These are phyloP conservation scores for Mycena indigotica DNA, from an alignment of 768 basidiomycete species.

Conservation along the genomic window DNA sequence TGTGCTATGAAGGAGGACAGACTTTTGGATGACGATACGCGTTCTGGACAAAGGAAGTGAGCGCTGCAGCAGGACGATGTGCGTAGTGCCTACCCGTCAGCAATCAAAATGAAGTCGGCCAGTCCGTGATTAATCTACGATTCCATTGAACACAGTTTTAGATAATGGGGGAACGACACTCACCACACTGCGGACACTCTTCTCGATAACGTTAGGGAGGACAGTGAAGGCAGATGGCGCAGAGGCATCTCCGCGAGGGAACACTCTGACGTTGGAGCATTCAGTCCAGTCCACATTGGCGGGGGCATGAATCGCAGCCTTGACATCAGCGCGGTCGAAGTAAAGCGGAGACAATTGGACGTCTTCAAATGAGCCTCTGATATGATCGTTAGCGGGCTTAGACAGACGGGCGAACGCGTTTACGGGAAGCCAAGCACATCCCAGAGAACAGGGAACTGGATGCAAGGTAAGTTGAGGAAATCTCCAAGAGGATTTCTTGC, in stretches of 20 bases:
- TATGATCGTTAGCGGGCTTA: not conserved
- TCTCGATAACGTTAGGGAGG: constrained; percentile 75
- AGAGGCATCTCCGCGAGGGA: constrained; percentile 62
- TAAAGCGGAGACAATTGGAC: constrained; percentile 62
- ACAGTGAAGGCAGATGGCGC: constrained; percentile 65
- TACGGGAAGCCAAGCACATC: constrained; percentile 84
- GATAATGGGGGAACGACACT: no score
- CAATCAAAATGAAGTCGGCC: constrained; percentile 72
- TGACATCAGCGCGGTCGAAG: constrained; percentile 70
- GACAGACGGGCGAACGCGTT: constrained; percentile 22
- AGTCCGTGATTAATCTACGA: constrained; percentile 76
- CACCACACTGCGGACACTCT: constrained; percentile 65
- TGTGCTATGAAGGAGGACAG: constrained; percentile 21
- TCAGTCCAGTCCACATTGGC: constrained; percentile 59
- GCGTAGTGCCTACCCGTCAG: constrained; percentile 63
- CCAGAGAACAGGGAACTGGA: constrained; percentile 64
- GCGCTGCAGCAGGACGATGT: no score
- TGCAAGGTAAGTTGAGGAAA: constrained; percentile 8
- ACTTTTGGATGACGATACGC: constrained; percentile 69
- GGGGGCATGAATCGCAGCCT: constrained; percentile 72
- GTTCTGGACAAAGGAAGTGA: constrained; percentile 43
- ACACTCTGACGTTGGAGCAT: constrained; percentile 63
- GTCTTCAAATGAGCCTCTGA: constrained; percentile 58
- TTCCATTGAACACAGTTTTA: no score
- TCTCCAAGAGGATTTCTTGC: constrained; percentile 29